Evolutionary conservation across 1,284 basidiomycete genomes (phyloP).

Genomic region (Ustilago shanxiensis): DNA sequence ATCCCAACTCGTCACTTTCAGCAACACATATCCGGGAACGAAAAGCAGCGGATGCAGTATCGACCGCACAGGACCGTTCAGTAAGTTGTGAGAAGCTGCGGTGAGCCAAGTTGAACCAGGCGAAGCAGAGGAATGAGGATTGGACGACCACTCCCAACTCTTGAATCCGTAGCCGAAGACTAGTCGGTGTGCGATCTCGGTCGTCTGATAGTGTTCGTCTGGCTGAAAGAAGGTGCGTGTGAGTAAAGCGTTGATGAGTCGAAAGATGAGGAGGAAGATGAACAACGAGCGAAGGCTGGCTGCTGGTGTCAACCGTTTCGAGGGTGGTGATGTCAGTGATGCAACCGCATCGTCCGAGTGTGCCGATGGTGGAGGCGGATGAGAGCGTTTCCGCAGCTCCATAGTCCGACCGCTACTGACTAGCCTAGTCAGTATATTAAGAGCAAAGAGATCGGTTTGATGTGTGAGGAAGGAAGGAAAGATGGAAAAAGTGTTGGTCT

Average conservation of each 20-base stretch:
- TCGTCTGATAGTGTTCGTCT: slow-evolving; percentile 95
- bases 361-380: slow-evolving; percentile 5
- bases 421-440: neutral
- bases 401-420: neutral
- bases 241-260: slow-evolving; percentile 74
- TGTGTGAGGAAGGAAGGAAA: neutral
- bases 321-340: neutral
- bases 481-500: neutral
- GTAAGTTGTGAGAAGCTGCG: slow-evolving; percentile 15
- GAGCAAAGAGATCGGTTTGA: neutral
- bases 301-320: too few species aligned
- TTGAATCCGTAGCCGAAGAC: slow-evolving; percentile 92
- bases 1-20: slow-evolving; percentile 76
- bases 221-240: slow-evolving; percentile 95
- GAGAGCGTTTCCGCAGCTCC: slow-evolving; percentile 12
- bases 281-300: slow-evolving; percentile 24
- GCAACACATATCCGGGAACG: slow-evolving; percentile 80
- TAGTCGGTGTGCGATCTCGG: slow-evolving; percentile 88
- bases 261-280: slow-evolving; percentile 67
- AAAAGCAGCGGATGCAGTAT: slow-evolving; percentile 75
- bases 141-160: slow-evolving; percentile 90
- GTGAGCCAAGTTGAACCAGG: slow-evolving; percentile 16
- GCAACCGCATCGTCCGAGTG: neutral
- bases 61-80: slow-evolving; percentile 68
- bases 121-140: neutral